phyloP scores from a whole-genome alignment of 2,329 filamentous ascomycete genomes.

The Acrodontium crateriforme region DNA sequence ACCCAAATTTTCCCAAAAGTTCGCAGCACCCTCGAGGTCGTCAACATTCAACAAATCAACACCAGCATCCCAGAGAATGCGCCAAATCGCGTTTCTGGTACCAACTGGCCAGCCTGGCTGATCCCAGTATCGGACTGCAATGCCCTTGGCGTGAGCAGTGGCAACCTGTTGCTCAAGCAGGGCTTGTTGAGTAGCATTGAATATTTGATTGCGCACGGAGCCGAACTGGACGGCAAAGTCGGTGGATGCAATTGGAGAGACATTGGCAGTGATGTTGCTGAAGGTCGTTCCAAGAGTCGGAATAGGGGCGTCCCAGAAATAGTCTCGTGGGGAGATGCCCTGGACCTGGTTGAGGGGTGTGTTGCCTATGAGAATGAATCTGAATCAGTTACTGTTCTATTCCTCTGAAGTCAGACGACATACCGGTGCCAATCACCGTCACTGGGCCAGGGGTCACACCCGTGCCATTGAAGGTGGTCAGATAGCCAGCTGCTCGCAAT shows the following conservation, averaged over 20 bases:
- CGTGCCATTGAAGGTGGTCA: constrained; percentile 38
- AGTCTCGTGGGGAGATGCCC: constrained; percentile 17
- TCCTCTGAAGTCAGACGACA: no score
- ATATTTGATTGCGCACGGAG: constrained; percentile 20
- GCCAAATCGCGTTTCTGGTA: constrained; percentile 46
- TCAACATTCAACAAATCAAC: constrained; percentile 52
- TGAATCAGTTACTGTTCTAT: no score
- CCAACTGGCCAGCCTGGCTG: constrained; percentile 45
- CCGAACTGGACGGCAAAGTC: constrained; percentile 33
- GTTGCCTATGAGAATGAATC: no score
- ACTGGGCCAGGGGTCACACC: constrained; percentile 36
- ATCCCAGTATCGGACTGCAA: constrained; percentile 49
- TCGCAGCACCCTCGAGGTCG: constrained; percentile 41
- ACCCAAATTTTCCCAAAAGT: constrained; percentile 22
- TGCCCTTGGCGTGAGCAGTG: constrained; percentile 41
- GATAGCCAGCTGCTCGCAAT: constrained; percentile 38
- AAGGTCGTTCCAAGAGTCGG: constrained; percentile 28
- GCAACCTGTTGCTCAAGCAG: constrained; percentile 39
- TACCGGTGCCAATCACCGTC: constrained; percentile 50
- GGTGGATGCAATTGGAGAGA: constrained; percentile 42
- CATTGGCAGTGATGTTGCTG: constrained; percentile 31
- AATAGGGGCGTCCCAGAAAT: constrained; percentile 49
- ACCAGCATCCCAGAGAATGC: constrained; percentile 40
- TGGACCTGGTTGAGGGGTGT: constrained; percentile 8
- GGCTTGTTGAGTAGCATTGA: constrained; percentile 37